Base-by-base conservation (phyloP, 306 rosid species). In the Medicago lupulina region DNA sequence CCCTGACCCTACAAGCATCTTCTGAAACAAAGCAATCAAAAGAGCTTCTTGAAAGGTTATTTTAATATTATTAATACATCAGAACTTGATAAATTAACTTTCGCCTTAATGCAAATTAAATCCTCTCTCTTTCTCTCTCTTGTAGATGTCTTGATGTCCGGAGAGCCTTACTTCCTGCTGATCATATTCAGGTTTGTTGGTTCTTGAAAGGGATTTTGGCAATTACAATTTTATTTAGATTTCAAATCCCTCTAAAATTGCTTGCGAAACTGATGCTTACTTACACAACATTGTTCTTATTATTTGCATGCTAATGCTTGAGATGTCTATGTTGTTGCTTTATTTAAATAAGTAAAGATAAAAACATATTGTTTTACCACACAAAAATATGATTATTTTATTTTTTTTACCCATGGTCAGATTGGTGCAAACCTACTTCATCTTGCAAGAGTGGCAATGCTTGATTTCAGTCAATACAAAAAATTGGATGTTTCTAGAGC, bases 31-130 rank as follows among this genome's bases (percentile, higher is more conserved):
- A 86, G 82, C 96, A 89, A 67, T 86, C 96, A 40, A 83, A 86
- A 72, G 96, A 91, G 75, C 96, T 94, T 86, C 89, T 94, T 79
- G 92, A 91, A 86, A 89, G 91, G 98, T 93, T 58, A 76, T 44
- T 67, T 41, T 34, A 39, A 72, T 71, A 44, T 76, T 55, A 53
- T 53, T 55, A 34, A n/a, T 60, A 69, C 57, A 36, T 58, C 63
- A 40, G 36, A 39, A 59, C 34, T 39, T 50, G 11, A 13, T 16
- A 74, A 67, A 63, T 55, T 41, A 53, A 49, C 43, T 74, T 80
- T 74, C 46, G 38, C 59, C 64, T 39, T 39, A 69, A 61, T 53
- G 25, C 40, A 39, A 61, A 60, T 67, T 34, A 70, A 64, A 31
- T 77, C 66, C 38, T 47, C 62, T 58, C 46, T 21, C 61, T 73